Evolutionary conservation across 192 early-diverging fungal species (phyloP), one percentile per base, ranked within the genome.

Genomic region (Phycomyces nitens): DNA sequence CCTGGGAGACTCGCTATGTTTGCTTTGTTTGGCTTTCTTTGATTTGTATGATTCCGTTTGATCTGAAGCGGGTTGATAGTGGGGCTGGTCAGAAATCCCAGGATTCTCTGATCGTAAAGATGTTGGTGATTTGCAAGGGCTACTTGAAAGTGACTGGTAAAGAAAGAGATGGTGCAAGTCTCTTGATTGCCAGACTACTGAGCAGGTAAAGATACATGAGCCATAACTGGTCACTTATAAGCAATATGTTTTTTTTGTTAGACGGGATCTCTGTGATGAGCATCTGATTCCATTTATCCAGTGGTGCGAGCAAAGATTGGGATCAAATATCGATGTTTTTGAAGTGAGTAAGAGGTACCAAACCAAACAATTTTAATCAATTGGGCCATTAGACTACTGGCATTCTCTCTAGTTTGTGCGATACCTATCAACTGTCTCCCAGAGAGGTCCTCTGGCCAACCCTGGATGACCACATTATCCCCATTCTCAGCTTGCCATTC

Each of bases 41-140:
- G n/a, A 81, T 98, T 70, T 85, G 85, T 53, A 96, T 96, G 91
- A 86, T 96, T 34, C 97, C 97, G 5, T 99, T 99, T 73, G 94
- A 98, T 68, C 77, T 99, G 12, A 84, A 80, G 59, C 88, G 76
- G 15, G 83, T 99, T 20, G 97, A 97, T 70, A 93, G 92, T 62
- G 80, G 83, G 1, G 62, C 73, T 3, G 50, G 54, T 4, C 69
- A 68, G 11, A 53, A 21, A 7, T 27, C 58, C 2, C 43, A 82
- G 72, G 74, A 74, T 29, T 64, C 85, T 1, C 79, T 98, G 9
- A 80, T 95, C 5, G 82, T 84, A 4, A 67, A 80, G 29, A 86
- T 96, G 75, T 58, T 94, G 3, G 81, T 73, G 39, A 62, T 86
- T 4, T 84, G 83, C 23, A 93, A 93, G 54, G 42, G 54, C 12